Conservation (phyloP, 2,329 filamentous ascomycete species). For the Colletotrichum sp. region DNA sequence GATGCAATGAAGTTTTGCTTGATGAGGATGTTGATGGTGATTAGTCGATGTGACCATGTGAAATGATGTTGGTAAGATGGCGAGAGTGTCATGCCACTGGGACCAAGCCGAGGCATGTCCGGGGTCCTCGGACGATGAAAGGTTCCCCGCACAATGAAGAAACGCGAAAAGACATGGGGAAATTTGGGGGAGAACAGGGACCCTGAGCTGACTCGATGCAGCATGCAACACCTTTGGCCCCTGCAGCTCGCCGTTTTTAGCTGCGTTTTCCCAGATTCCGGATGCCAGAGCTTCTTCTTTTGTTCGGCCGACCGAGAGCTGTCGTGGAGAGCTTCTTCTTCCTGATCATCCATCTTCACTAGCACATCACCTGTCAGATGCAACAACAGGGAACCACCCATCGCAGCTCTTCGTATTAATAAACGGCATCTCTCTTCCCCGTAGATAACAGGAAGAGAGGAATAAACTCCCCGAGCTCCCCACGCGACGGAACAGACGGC, state of each 20-base stretch:
- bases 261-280: neutral
- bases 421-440: neutral
- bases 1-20: neutral
- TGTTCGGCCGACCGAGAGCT: neutral
- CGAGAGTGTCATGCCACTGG: neutral
- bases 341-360: neutral
- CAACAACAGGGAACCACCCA: neutral
- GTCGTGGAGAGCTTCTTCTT: neutral
- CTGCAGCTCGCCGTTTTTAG: neutral
- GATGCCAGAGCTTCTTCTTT: neutral
- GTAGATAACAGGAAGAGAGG: neutral
- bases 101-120: conserved; percentile 9
- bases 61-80: neutral
- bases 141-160: neutral
- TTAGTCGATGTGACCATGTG: neutral
- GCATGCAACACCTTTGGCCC: neutral
- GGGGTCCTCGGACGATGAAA: neutral
- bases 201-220: conserved; percentile 1
- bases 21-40: neutral
- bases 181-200: neutral
- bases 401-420: neutral
- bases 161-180: neutral
- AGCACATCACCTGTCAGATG: neutral
- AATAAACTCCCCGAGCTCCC: neutral
- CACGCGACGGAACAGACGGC: neutral